Base-by-base conservation (phyloP, 345 rosid species). In the Eucalyptus tenuipes region DNA sequence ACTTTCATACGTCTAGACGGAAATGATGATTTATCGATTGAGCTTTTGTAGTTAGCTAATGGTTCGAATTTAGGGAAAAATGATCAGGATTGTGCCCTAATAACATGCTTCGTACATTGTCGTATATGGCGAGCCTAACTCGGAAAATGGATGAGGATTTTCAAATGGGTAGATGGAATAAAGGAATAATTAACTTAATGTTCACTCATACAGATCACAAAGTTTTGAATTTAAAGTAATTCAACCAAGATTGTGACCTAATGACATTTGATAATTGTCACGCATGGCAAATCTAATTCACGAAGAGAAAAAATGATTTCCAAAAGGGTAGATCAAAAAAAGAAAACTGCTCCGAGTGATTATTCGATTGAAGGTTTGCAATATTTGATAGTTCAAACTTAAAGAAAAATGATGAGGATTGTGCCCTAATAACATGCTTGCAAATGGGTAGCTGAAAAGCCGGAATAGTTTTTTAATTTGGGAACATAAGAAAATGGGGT, bases 181-280 rank as follows among this genome's bases (percentile, higher is more conserved):
- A 71, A 37, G 81, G 8, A 37, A 71, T 37, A 37, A 10, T 10
- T 18, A 37, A 37, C 45, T 10, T 37, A 20, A 37, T 71, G 10
- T 71, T 37, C 25, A 24, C 4, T 12, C 27, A 0, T 33, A 7
- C 1, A 18, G 0, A 18, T 17, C 4, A 10, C 2, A 6, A 37
- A 5, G 14, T 71, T 37, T 71, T 37, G 14, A 71, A 37, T 37
- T 31, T 71, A 37, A 71, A 37, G 8, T 37, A 37, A 71, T 37
- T 18, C 27, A 0, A 71, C 2, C 1, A 3, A 22, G 27, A 18
- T 10, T 5, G 4, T 71, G 45, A 24, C 80, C 14, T 10, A 18
- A 37, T 71, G 7, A 71, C 81, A 18, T 37, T 71, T 71, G 14
- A 20, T 10, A 18, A 37, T 37, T 13, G 27, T 22, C 45, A 1